Evolutionary conservation across 2,329 filamentous ascomycete genomes (phyloP).

Genomic region (Pyrenophora seminiperda): DNA sequence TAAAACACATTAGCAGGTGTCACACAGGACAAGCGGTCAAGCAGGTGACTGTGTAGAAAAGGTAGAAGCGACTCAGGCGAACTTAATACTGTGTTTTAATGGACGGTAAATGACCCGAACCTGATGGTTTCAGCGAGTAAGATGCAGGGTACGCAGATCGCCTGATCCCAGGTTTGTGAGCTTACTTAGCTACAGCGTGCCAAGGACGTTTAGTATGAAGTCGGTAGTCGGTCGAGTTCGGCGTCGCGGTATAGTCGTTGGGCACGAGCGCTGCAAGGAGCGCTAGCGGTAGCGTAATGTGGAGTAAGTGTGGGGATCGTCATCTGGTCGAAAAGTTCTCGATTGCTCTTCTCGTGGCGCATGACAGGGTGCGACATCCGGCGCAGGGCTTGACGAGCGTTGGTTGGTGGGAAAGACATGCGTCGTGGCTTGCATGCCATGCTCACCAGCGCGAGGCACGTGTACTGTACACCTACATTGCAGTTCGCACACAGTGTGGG

Average conservation of each 20-base stretch:
- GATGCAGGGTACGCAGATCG: neutral
- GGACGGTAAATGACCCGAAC: neutral
- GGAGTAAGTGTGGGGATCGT: no score
- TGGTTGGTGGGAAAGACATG: neutral
- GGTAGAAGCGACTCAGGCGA: conserved; percentile 8
- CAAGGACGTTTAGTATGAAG: no score
- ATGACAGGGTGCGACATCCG: conserved; percentile 8
- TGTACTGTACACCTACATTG: neutral
- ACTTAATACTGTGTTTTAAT: neutral
- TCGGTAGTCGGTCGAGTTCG: no score
- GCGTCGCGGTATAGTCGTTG: no score
- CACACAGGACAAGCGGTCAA: conserved; percentile 4
- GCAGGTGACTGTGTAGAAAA: conserved; percentile 12
- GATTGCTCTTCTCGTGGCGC: conserved; percentile 1
- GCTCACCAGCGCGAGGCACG: neutral
- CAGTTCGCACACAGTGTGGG: neutral
- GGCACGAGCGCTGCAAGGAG: neutral
- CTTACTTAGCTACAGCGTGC: conserved; percentile 8
- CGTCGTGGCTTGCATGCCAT: neutral
- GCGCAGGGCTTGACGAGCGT: neutral
- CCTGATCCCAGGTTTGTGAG: neutral
- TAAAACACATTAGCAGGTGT: conserved; percentile 19
- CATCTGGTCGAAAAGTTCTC: conserved; percentile 9
- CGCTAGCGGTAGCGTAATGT: neutral
- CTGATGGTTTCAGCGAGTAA: neutral